These are phyloP conservation scores for Castanea mollissima DNA, from an alignment of 306 rosid genomes.

Conservation along the genomic window DNA sequence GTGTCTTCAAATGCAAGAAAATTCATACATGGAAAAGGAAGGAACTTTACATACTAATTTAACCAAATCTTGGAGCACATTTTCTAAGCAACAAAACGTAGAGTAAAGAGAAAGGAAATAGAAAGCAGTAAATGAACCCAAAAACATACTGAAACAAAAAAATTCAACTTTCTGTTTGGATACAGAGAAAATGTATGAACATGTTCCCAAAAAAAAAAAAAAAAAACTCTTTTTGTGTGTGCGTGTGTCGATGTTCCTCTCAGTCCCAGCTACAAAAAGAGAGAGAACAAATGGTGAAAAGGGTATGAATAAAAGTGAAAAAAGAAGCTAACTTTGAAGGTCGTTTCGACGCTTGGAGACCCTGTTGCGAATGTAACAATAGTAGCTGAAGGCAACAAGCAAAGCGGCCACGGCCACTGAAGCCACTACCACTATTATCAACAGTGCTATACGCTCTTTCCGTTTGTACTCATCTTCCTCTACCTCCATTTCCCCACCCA, in stretches of 20 bases:
- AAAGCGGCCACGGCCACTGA: constrained; percentile 68
- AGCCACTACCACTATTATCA: constrained; percentile 59
- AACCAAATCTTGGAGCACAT: constrained; percentile 3
- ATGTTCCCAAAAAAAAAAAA: not conserved
- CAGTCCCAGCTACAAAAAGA: not conserved
- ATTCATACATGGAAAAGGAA: not conserved
- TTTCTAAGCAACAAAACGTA: constrained; percentile 7
- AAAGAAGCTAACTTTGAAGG: constrained; percentile 45
- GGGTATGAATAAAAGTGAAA: not conserved
- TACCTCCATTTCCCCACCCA: constrained; percentile 44
- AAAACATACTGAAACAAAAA: not conserved
- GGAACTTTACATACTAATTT: not conserved
- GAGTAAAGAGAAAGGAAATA: constrained; percentile 1
- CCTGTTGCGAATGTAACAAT: constrained; percentile 76
- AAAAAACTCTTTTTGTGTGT: too few species aligned
- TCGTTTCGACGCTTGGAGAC: constrained; percentile 58
- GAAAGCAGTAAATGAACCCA: not conserved
- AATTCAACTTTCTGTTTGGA: not conserved
- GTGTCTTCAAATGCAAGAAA: not conserved
- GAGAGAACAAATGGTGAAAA: not conserved
- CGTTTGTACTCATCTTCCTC: constrained; percentile 51
- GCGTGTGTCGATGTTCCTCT: too few species aligned
- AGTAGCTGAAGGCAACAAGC: constrained; percentile 76
- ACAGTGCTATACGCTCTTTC: constrained; percentile 52
- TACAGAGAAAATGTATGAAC: not conserved